Base-by-base conservation (phyloP, 345 rosid species). In the Dipteronia dyeriana region DNA sequence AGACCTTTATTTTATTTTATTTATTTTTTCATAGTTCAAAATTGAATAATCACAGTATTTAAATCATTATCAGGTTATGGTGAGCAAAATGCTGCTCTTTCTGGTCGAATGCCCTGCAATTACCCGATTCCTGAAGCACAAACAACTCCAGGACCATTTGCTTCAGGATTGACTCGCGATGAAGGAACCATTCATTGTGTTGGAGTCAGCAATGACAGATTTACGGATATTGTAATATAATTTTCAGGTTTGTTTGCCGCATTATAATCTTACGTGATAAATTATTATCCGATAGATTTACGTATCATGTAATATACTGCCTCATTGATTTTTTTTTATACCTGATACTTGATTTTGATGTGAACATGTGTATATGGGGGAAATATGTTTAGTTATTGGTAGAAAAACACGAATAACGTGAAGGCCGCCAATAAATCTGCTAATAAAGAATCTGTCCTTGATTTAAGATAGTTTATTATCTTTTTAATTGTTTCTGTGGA, bases 181-280 rank as follows among this genome's bases (percentile, higher is more conserved):
- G 99, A 96, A 81, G 97, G 98, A 80, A 90, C 93, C 39, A 96
- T 96, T 98, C 99, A n/a, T 1, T 98, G 99, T 69, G 79, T 96
- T 20, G 99, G 98, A 81, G 89, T 87, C 75, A 26, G 95, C 98
- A 63, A 92, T 90, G 94, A 92, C 94, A 63, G 97, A 70, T 26
- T 26, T 26, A 26, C 26, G 1, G 26, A 26, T 26, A 26, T 26
- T 26, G 26, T 26, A 26, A 26, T 26, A 26, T 26, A 26, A 26
- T 26, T 26, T 26, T 26, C 26, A 26, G 26, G 26, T 26, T 26
- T 26, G 26, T 26, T 26, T 26, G 26, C 26, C 26, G 1, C 26
- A 26, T 26, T 26, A 26, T 26, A 26, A 26, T 26, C 26, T 26
- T 1, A 26, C 1, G 26, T 26, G 1, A 26, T 26, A 26, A 26